phyloP scores from a whole-genome alignment of 257 asterid genomes.

The Solanum pennellii region DNA sequence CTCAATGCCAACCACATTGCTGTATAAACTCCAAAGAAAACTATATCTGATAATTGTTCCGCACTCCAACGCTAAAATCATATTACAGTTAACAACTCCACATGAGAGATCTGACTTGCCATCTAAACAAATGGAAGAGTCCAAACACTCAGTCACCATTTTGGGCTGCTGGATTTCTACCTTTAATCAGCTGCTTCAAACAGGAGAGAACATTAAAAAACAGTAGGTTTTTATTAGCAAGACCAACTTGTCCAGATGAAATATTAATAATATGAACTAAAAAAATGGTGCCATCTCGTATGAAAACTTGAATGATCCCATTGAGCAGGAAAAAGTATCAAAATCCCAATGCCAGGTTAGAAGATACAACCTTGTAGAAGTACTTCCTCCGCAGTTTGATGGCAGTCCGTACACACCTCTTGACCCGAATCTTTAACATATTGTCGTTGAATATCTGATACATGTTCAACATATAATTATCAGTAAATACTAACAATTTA shows the following conservation, averaged over 20 bases:
- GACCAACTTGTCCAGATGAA: neutral
- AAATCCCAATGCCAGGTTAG: slow-evolving; percentile 1
- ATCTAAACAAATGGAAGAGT: slow-evolving; percentile 8
- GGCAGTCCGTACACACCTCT: slow-evolving; percentile 77
- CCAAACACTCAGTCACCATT: slow-evolving; percentile 32
- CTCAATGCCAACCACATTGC: neutral
- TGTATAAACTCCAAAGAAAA: neutral
- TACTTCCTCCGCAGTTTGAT: slow-evolving; percentile 92
- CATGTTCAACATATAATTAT: slow-evolving; percentile 2
- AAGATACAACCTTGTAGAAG: slow-evolving; percentile 51
- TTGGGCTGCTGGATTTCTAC: slow-evolving; percentile 39
- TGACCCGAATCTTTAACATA: slow-evolving; percentile 71
- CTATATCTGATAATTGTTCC: neutral
- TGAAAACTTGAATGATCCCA: neutral
- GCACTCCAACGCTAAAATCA: neutral
- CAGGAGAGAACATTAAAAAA: neutral
- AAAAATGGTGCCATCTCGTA: neutral
- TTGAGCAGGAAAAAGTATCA: neutral
- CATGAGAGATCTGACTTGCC: slow-evolving; percentile 6
- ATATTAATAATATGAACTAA: neutral
- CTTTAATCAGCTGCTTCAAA: slow-evolving; percentile 59
- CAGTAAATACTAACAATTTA: neutral
- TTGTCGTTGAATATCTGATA: slow-evolving; percentile 87
- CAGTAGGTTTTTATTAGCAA: neutral
- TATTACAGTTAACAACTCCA: neutral